Base-by-base conservation (phyloP, 2,329 filamentous ascomycete species). In the Xylariaceae sp. region DNA sequence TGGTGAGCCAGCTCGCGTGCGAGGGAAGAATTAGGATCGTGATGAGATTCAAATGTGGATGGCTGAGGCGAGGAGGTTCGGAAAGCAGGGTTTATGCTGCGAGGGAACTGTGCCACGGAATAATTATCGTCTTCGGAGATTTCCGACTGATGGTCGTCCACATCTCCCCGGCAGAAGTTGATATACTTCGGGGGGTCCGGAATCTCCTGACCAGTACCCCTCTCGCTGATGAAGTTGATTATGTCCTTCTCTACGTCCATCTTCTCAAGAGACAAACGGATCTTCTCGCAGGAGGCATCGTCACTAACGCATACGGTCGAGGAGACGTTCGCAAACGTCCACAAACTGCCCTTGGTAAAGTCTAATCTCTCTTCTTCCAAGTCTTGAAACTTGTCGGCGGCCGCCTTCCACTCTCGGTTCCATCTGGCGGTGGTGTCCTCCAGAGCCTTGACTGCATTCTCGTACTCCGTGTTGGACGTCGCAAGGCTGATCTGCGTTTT, bases 211-310 rank as follows among this genome's bases (percentile, higher is more conserved):
- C 95, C 93, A 2, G 95, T 99, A 20, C 93, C 93, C 62, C 78
- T 84, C 46, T 96, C 92, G 60, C 83, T 89, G 75, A 99, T 99
- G 77, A 99, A 99, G 60, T 75, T 79, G 20, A 86, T 77, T 60
- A 99, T 97, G 71, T 99, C 96, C 73, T 93, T 96, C 73, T 97
- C 93, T 1, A 99, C 95, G 67, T 99, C 95, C 77, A 96, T 96
- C 69, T 90, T 90, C 76, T 99, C 96, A 2, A 99, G 81, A 0
- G 93, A 93, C 4, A 98, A 78, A 10, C 96, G 87, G 59, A 99
- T 90, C 78, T 97, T 98, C 75, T 99, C 96, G 73, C 93, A 99
- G 2, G 93, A 95, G 61, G 90, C 86, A 77, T 99, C 95, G 69
- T 99, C 95, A 71, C 93, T 98, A 46, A 99, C 95, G 70, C 95